Evolutionary conservation across 306 rosid genomes (phyloP).

Genomic region (Dalbergia cochinchinensis): DNA sequence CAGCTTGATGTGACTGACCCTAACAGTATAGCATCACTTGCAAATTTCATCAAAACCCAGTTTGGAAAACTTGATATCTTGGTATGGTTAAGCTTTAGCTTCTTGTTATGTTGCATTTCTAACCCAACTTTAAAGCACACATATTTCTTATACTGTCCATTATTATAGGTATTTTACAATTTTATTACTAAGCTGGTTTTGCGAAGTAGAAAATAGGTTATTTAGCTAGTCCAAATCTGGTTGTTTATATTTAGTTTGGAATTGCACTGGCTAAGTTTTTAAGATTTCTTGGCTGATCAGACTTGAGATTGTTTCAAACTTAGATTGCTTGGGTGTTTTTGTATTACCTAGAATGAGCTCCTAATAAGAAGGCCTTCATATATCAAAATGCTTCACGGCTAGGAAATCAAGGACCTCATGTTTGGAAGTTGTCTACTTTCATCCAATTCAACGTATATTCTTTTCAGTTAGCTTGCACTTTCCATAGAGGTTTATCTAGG

Average conservation of each 20-base stretch:
- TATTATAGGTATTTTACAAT: no score
- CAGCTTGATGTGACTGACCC: slow-evolving; percentile 46
- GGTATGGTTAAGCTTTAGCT: slow-evolving; percentile 41
- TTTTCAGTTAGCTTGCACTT: background rate
- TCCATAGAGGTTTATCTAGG: background rate
- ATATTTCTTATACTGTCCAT: slow-evolving; percentile 5
- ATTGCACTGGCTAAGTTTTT: no score
- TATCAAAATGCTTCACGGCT: no score
- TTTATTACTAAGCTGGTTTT: background rate
- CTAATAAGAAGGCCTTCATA: no score
- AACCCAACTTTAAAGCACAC: background rate
- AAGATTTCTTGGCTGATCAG: no score
- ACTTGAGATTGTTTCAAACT: no score
- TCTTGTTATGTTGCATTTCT: background rate
- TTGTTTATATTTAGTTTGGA: no score
- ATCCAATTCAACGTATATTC: background rate
- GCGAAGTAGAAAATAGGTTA: background rate
- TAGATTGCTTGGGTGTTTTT: no score
- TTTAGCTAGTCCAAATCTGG: background rate
- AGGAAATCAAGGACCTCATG: no score
- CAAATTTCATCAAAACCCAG: slow-evolving; percentile 37
- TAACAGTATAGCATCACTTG: slow-evolving; percentile 39
- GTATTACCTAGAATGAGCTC: no score
- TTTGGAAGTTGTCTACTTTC: no score
- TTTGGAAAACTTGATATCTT: slow-evolving; percentile 50